phyloP scores from a whole-genome alignment of 352 stramenopile genomes.

The Phytophthora brassicae region DNA sequence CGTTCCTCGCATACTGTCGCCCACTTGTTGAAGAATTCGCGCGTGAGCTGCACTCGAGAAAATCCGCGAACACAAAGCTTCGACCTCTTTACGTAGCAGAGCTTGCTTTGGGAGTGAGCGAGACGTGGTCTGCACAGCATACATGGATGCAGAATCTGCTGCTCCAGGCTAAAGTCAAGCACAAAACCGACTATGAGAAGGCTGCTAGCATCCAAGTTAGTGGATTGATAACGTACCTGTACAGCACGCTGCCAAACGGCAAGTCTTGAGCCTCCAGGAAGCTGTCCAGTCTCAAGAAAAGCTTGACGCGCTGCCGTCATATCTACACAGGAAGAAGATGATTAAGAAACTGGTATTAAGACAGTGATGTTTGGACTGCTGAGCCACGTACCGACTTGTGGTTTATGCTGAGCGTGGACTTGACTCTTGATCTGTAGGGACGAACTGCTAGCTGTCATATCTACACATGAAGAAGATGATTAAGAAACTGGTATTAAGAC shows the following conservation, averaged over 20 bases:
- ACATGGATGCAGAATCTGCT: constrained; percentile 65
- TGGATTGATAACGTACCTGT: constrained; percentile 23
- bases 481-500: too few species aligned
- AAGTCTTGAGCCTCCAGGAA: constrained; percentile 46
- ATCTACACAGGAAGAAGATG: constrained; percentile 32
- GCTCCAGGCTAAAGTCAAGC: constrained; percentile 14
- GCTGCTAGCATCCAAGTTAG: neutral
- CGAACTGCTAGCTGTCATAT: constrained; percentile 51
- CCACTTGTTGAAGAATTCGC: constrained; percentile 33
- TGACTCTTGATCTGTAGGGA: constrained; percentile 74
- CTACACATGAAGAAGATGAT: neutral
- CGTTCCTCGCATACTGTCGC: constrained; percentile 47
- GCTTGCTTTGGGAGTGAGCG: constrained; percentile 55
- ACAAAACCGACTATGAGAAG: neutral
- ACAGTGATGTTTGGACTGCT: too few species aligned
- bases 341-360: constrained; percentile 1
- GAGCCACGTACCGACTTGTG: constrained; percentile 29
- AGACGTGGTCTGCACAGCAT: constrained; percentile 66
- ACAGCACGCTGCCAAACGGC: constrained; percentile 61
- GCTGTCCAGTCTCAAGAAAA: constrained; percentile 41
- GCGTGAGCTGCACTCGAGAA: constrained; percentile 63
- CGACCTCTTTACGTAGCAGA: constrained; percentile 66
- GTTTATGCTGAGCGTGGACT: constrained; percentile 27
- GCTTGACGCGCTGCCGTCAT: constrained; percentile 24
- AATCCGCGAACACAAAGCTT: constrained; percentile 60